A percentile compares a stretch with the other conserved stretches of the same genome.
Conservation (phyloP, 2,329 filamentous ascomycete genomes). For the Penicillium expansum region DNA sequence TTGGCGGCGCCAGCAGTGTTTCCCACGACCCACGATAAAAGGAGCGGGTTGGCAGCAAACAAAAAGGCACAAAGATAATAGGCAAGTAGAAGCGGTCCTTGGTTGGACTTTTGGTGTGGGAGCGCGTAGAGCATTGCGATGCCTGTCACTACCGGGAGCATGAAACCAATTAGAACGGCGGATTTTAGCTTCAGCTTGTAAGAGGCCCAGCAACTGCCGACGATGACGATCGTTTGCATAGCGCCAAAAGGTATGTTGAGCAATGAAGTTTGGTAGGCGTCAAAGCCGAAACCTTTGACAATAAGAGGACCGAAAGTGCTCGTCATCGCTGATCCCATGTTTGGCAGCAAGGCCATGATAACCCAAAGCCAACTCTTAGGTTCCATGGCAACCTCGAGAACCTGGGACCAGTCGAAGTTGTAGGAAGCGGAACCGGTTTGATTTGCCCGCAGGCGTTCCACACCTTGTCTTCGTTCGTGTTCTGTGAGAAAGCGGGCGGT, state of each 20-base stretch:
- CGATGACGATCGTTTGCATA: not conserved
- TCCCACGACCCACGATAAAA: not conserved
- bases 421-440: not conserved
- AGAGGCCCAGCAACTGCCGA: not conserved
- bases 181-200: not conserved
- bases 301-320: not conserved
- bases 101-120: not conserved
- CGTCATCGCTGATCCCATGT: not conserved
- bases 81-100: not conserved
- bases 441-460: not conserved
- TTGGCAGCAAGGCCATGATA: not conserved
- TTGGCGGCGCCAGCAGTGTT: not conserved
- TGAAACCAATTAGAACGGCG: not conserved
- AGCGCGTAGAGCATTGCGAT: not conserved
- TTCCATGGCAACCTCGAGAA: not conserved
- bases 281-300: not conserved
- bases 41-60: not conserved
- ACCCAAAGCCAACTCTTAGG: not conserved
- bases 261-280: not conserved
- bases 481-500: not conserved
- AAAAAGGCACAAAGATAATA: not conserved
- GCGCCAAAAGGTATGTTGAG: not conserved
- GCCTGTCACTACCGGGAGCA: not conserved
- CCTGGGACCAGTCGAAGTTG: not conserved
- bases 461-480: not conserved